Conservation (phyloP, 2,329 filamentous ascomycete genomes). For the Paradendryphiella salina region DNA sequence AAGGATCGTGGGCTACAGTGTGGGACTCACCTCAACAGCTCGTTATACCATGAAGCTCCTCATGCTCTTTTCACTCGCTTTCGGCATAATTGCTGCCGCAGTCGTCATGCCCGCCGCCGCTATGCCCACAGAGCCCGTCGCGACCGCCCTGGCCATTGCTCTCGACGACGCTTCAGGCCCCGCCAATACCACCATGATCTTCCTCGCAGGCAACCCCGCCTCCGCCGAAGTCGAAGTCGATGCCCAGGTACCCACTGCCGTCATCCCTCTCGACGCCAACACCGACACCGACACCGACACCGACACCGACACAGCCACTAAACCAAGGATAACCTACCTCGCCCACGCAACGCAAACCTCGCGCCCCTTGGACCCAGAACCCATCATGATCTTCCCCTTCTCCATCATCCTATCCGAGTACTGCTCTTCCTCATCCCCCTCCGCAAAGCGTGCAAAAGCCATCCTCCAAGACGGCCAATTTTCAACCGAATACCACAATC, state of each 20-base stretch:
- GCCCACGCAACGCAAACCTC: slow-evolving; percentile 1
- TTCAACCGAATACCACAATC: background rate
- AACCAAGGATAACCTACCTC: background rate
- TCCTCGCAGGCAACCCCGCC: background rate
- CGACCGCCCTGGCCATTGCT: background rate
- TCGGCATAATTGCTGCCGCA: background rate
- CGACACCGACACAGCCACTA: background rate
- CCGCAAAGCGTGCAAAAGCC: background rate
- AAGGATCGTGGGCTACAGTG: no score
- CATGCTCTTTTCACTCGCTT: background rate
- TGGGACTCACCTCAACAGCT: background rate
- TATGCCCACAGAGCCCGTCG: background rate
- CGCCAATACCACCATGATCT: background rate
- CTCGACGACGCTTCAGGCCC: background rate
- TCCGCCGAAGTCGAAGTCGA: background rate
- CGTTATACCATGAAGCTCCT: slow-evolving; percentile 7
- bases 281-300: background rate
- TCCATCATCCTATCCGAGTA: slow-evolving; percentile 14
- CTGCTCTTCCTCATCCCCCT: background rate
- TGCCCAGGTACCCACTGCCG: background rate
- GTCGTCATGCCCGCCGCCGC: background rate
- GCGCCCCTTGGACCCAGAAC: background rate
- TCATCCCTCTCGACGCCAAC: background rate
- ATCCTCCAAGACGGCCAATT: background rate
- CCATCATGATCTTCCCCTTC: slow-evolving; percentile 23